Evolutionary conservation across 1,284 basidiomycete species (phyloP).

Genomic region (Heterobasidion occidentale): DNA sequence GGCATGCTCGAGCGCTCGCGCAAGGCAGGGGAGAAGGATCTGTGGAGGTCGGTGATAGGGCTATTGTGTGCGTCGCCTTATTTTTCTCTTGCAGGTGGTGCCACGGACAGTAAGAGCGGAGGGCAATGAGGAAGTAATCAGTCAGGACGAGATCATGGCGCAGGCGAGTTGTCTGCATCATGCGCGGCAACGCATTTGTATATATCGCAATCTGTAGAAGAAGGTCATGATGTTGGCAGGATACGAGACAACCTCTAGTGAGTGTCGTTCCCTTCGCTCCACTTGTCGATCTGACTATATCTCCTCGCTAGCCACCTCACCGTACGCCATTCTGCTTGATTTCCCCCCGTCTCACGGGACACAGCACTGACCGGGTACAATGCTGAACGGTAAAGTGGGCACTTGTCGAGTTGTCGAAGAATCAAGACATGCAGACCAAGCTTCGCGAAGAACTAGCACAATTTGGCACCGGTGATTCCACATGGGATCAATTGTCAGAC

Average conservation of each 20-base stretch:
- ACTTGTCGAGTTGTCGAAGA: background rate
- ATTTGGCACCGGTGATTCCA: background rate
- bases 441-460: background rate
- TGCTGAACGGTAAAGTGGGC: background rate
- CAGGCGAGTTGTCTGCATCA: background rate
- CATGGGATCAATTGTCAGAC: background rate
- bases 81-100: background rate
- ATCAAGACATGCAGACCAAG: background rate
- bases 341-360: too few species aligned
- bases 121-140: conserved; percentile 16
- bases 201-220: conserved; percentile 21
- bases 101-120: conserved; percentile 24
- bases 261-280: conserved; percentile 6
- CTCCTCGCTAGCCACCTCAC: background rate
- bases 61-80: background rate
- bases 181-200: background rate
- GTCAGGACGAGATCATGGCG: background rate
- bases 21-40: conserved; percentile 16
- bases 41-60: background rate
- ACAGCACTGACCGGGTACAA: too few species aligned
- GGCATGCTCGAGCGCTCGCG: conserved; percentile 35
- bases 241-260: conserved; percentile 35
- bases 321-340: background rate
- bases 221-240: conserved; percentile 30
- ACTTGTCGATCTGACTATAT: background rate